These are phyloP conservation scores for Citrullus colocynthis DNA, from an alignment of 306 rosid genomes.

Conservation along the genomic window DNA sequence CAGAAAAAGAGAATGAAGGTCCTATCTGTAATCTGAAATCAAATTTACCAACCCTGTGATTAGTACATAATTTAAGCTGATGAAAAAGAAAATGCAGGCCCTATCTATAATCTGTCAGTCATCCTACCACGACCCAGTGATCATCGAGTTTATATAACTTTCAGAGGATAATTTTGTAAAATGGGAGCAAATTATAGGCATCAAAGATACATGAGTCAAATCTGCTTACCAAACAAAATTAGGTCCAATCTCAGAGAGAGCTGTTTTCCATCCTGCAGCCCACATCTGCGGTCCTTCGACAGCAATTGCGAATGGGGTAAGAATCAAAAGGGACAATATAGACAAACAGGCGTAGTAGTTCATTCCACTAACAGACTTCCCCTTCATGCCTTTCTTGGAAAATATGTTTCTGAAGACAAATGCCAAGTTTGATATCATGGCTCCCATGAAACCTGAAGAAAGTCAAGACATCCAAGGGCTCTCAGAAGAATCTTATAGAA, in stretches of 20 bases:
- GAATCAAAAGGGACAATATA: slow-evolving; percentile 61
- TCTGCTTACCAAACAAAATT: slow-evolving; percentile 51
- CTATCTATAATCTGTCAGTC: no score
- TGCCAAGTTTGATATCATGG: slow-evolving; percentile 88
- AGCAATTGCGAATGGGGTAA: slow-evolving; percentile 80
- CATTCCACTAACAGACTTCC: slow-evolving; percentile 87
- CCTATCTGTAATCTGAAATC: not conserved
- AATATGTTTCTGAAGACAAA: slow-evolving; percentile 79
- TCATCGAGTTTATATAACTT: not conserved
- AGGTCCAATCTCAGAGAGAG: slow-evolving; percentile 62
- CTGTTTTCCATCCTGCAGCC: slow-evolving; percentile 67
- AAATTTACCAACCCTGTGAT: not conserved
- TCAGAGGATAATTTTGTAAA: not conserved
- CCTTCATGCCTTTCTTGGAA: slow-evolving; percentile 85
- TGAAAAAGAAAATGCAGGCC: not conserved
- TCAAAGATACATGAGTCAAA: not conserved
- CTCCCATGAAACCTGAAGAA: slow-evolving; percentile 83
- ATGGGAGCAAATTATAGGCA: not conserved
- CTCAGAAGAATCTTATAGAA: not conserved
- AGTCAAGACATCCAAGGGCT: not conserved
- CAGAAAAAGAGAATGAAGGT: not conserved
- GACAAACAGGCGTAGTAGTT: slow-evolving; percentile 84
- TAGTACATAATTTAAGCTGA: not conserved
- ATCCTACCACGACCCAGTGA: not conserved
- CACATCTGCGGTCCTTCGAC: slow-evolving; percentile 86